These are phyloP conservation scores for Avena insularis DNA, from an alignment of 176 grass and related monocot species.

Conservation along the genomic window DNA sequence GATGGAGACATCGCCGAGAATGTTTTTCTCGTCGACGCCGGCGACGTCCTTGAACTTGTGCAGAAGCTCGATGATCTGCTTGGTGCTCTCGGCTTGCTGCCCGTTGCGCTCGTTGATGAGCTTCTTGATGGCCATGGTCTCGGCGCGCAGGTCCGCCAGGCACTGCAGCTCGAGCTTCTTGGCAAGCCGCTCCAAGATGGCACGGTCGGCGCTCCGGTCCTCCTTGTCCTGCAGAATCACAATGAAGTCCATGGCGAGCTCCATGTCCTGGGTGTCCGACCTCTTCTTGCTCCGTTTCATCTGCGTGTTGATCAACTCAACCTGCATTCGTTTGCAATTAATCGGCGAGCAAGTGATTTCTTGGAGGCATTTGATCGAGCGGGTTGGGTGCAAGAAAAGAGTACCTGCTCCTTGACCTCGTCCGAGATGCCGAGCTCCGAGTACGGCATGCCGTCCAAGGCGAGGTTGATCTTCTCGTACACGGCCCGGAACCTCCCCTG, in stretches of 20 bases:
- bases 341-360: too few species aligned
- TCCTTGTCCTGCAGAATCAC: slow-evolving; percentile 61
- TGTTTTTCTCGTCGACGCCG: slow-evolving; percentile 60
- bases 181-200: slow-evolving; percentile 63
- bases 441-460: slow-evolving; percentile 71
- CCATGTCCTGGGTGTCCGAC: slow-evolving; percentile 76
- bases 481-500: slow-evolving; percentile 50
- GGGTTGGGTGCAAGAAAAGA: background rate
- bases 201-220: slow-evolving; percentile 52
- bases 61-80: slow-evolving; percentile 63
- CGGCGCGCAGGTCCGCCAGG: slow-evolving; percentile 62
- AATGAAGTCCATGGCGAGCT: slow-evolving; percentile 77
- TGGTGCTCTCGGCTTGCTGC: slow-evolving; percentile 51
- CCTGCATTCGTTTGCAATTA: slow-evolving; percentile 14
- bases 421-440: slow-evolving; percentile 58
- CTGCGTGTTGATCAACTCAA: slow-evolving; percentile 63
- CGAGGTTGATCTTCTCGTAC: slow-evolving; percentile 61
- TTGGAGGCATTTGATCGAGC: background rate
- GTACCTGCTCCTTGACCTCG: slow-evolving; percentile 78
- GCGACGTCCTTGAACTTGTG: slow-evolving; percentile 64
- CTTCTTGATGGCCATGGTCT: slow-evolving; percentile 83
- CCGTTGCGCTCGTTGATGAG: slow-evolving; percentile 63
- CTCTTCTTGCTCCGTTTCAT: slow-evolving; percentile 67
- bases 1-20: slow-evolving; percentile 62
- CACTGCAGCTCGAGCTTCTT: slow-evolving; percentile 64